These are phyloP conservation scores for Teunomyces barrocoloradensis DNA, from an alignment of 805 yeast species.

Conservation along the genomic window DNA sequence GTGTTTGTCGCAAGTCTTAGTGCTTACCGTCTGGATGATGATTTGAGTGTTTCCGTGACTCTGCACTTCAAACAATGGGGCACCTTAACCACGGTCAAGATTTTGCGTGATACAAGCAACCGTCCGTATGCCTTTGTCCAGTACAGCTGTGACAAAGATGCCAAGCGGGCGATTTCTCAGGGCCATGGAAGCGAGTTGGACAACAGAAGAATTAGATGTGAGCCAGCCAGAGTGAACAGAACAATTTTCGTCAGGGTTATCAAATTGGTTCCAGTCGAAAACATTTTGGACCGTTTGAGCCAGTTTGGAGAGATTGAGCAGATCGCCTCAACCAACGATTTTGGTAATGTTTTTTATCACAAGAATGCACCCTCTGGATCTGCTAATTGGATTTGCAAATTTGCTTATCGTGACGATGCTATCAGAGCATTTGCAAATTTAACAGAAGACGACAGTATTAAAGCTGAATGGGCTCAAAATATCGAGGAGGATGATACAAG, in stretches of 20 bases:
- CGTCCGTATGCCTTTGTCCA: slow-evolving; percentile 94
- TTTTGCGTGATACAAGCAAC: slow-evolving; percentile 73
- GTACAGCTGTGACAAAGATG: slow-evolving; percentile 67
- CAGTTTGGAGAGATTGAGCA: slow-evolving; percentile 78
- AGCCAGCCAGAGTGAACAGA: slow-evolving; percentile 87
- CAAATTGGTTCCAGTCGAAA: slow-evolving; percentile 19
- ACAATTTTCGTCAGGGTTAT: slow-evolving; percentile 61
- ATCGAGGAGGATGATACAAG: slow-evolving; percentile 39
- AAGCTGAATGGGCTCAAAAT: slow-evolving; percentile 85
- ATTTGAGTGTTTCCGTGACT: slow-evolving; percentile 65
- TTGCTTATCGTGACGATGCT: slow-evolving; percentile 83
- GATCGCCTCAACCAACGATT: slow-evolving; percentile 41
- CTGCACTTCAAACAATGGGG: slow-evolving; percentile 73
- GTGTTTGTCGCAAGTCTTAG: slow-evolving; percentile 85
- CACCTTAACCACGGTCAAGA: slow-evolving; percentile 68
- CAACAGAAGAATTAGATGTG: slow-evolving; percentile 81
- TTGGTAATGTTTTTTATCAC: slow-evolving; percentile 22
- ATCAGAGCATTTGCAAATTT: slow-evolving; percentile 76
- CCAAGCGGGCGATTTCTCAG: slow-evolving; percentile 58
- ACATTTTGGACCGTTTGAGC: slow-evolving; percentile 39
- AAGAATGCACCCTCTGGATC: slow-evolving; percentile 17
- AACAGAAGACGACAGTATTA: slow-evolving; percentile 52
- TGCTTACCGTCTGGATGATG: slow-evolving; percentile 64
- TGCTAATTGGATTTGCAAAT: slow-evolving; percentile 71
- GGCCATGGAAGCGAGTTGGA: slow-evolving; percentile 71